Percentiles rank a stretch among this genome's conserved stretches.
Conservation (phyloP, 2,329 filamentous ascomycete species). For the Paraphaeosphaeria sporulosa region DNA sequence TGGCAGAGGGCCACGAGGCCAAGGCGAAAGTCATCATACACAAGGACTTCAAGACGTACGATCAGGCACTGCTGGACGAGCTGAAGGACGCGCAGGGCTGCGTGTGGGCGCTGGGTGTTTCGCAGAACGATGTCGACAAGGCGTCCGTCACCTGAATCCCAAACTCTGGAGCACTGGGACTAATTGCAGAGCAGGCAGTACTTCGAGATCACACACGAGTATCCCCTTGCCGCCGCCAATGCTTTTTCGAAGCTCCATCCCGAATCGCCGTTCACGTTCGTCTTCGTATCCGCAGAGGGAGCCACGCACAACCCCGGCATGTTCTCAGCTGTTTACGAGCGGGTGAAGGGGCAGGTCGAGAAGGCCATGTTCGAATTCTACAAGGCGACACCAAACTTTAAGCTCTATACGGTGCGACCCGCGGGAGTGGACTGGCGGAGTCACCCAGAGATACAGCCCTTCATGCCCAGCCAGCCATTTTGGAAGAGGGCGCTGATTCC, state of each 20-base stretch:
- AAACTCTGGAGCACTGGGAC: background rate
- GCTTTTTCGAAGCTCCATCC: conserved; percentile 63
- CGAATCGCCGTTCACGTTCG: conserved; percentile 68
- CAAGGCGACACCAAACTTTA: conserved; percentile 56
- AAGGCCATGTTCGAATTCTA: conserved; percentile 62
- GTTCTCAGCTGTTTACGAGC: conserved; percentile 66
- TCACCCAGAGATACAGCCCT: conserved; percentile 52
- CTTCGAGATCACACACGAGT: conserved; percentile 72
- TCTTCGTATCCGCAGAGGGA: conserved; percentile 73
- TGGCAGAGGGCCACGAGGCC: conserved; percentile 65
- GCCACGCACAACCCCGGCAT: conserved; percentile 65
- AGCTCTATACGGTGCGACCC: conserved; percentile 66
- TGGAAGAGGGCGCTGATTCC: conserved; percentile 31
- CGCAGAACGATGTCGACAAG: conserved; percentile 65
- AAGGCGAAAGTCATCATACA: conserved; percentile 73
- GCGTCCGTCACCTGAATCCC: conserved; percentile 55
- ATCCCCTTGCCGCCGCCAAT: conserved; percentile 68
- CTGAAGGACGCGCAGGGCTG: conserved; percentile 71
- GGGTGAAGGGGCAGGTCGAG: conserved; percentile 74
- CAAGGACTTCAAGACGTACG: conserved; percentile 70
- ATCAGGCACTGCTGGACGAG: conserved; percentile 63
- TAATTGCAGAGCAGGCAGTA: conserved; percentile 60
- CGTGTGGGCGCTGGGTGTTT: conserved; percentile 77
- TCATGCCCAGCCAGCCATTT: conserved; percentile 35
- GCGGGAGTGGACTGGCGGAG: conserved; percentile 62